Evolutionary conservation across 495 filamentous ascomycete genomes (phyloP).

Genomic region (Aspergillus baeticus): DNA sequence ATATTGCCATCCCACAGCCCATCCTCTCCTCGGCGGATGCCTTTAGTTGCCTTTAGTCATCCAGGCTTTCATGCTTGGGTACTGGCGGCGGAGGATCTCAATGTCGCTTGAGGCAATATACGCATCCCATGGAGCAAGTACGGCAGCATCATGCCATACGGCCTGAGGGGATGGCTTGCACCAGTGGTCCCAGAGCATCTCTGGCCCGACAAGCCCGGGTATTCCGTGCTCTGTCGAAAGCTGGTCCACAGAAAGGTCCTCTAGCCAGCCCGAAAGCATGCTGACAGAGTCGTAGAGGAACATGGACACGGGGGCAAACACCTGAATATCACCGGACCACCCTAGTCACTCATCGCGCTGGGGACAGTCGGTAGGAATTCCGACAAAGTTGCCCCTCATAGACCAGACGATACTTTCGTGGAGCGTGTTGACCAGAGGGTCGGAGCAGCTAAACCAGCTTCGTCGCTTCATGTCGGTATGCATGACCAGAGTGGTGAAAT

Average conservation of each 20-base stretch:
- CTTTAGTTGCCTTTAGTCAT: slow-evolving; percentile 45
- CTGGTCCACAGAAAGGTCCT: slow-evolving; percentile 44
- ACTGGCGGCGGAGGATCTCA: slow-evolving; percentile 40
- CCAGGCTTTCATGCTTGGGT: slow-evolving; percentile 45
- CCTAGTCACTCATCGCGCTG: slow-evolving; percentile 56
- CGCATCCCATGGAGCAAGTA: slow-evolving; percentile 45
- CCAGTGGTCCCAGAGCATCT: slow-evolving; percentile 26
- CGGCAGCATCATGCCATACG: slow-evolving; percentile 49
- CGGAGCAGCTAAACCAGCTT: slow-evolving; percentile 47
- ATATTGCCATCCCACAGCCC: slow-evolving; percentile 36
- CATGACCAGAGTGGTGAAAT: slow-evolving; percentile 26
- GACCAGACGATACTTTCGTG: slow-evolving; percentile 51
- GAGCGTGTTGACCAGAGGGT: slow-evolving; percentile 45
- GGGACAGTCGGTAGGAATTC: slow-evolving; percentile 54
- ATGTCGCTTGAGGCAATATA: slow-evolving; percentile 44
- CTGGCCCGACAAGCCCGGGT: slow-evolving; percentile 39
- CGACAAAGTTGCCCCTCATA: slow-evolving; percentile 55
- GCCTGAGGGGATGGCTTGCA: slow-evolving; percentile 32
- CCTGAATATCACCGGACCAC: slow-evolving; percentile 54
- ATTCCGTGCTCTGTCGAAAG: not conserved
- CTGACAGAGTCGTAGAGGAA: slow-evolving; percentile 51
- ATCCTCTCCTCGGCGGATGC: slow-evolving; percentile 38
- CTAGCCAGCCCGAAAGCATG: slow-evolving; percentile 50
- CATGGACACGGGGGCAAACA: slow-evolving; percentile 46
- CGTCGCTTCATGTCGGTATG: slow-evolving; percentile 51